These are phyloP conservation scores for Ramaria sp. DNA, from an alignment of 768 basidiomycete genomes.

Conservation along the genomic window DNA sequence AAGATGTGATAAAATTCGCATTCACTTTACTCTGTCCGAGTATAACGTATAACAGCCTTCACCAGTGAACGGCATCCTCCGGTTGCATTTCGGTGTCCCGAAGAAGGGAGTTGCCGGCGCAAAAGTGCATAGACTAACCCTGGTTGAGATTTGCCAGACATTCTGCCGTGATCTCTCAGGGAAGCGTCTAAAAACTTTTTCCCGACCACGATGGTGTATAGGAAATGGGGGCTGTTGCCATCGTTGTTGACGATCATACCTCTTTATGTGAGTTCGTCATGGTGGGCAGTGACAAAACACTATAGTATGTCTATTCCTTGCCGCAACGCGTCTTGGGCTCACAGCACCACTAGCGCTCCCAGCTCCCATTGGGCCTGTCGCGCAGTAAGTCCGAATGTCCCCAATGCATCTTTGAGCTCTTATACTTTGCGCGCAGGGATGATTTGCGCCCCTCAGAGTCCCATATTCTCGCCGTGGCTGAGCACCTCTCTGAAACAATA, in stretches of 20 bases:
- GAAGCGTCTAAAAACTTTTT: no score
- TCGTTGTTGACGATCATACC: neutral
- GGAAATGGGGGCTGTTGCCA: slow-evolving; percentile 2
- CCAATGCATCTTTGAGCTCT: neutral
- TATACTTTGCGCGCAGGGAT: neutral
- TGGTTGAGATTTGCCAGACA: no score
- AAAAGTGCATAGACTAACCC: no score
- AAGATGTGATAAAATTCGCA: no score
- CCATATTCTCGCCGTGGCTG: slow-evolving; percentile 51
- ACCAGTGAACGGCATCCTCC: no score
- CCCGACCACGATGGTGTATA: slow-evolving; percentile 1
- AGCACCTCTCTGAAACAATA: slow-evolving; percentile 70
- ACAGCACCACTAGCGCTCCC: neutral
- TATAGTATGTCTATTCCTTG: neutral
- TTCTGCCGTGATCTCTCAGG: no score
- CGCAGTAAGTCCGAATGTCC: neutral
- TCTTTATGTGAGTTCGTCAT: neutral
- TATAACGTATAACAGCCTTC: no score
- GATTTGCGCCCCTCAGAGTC: slow-evolving; percentile 44
- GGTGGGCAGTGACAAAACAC: slow-evolving; percentile 1
- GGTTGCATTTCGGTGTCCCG: no score
- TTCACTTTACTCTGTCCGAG: no score
- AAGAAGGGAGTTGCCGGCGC: no score
- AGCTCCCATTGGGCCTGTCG: slow-evolving; percentile 6
- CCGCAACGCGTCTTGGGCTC: neutral